Evolutionary conservation across 345 rosid species (phyloP).

Genomic region (Populus nigra): DNA sequence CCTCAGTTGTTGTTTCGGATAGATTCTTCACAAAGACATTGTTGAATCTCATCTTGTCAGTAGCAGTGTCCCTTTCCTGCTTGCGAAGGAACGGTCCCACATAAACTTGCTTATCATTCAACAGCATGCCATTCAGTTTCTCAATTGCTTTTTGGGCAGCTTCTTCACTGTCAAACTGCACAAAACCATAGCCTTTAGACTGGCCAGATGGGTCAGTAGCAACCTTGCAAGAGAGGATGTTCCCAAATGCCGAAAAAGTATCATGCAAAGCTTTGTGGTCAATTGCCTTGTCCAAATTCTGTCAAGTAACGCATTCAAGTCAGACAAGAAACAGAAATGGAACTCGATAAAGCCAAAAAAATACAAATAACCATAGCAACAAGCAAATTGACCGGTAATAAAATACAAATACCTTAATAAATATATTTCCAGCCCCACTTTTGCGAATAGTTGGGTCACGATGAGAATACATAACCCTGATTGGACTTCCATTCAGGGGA

Average conservation of each 20-base stretch:
- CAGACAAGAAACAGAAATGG: not conserved
- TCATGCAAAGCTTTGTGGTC: constrained; percentile 92
- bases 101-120: constrained; percentile 93
- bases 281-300: constrained; percentile 84
- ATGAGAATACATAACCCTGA: constrained; percentile 84
- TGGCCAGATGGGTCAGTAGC: constrained; percentile 83
- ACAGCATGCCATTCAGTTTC: constrained; percentile 80
- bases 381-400: constrained; percentile 2
- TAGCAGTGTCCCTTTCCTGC: constrained; percentile 73
- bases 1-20: constrained; percentile 66
- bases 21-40: constrained; percentile 90
- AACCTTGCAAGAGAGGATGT: constrained; percentile 84
- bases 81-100: constrained; percentile 93
- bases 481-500: constrained; percentile 68
- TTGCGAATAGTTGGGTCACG: constrained; percentile 71
- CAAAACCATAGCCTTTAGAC: constrained; percentile 94
- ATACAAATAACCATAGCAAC: not conserved
- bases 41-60: constrained; percentile 57
- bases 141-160: constrained; percentile 76
- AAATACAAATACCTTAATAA: constrained; percentile 59
- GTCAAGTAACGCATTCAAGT: constrained; percentile 17
- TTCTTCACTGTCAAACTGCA: constrained; percentile 78
- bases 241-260: constrained; percentile 79
- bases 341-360: not conserved
- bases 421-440: constrained; percentile 96